These are phyloP conservation scores for Salicornia ramosissima DNA, from an alignment of 148 eudicot species.

Conservation along the genomic window DNA sequence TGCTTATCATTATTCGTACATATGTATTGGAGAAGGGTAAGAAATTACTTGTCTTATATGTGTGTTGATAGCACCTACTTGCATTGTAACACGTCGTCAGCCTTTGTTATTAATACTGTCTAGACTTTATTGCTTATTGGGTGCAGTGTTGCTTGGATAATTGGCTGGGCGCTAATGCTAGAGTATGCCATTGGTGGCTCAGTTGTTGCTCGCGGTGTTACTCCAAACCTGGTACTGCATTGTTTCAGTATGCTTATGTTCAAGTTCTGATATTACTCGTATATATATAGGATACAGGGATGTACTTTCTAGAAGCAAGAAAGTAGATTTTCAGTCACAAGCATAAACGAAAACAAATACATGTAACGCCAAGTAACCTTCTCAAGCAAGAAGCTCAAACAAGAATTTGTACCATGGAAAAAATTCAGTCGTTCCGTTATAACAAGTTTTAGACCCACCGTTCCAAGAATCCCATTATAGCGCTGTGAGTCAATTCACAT, in stretches of 20 bases:
- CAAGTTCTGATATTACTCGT: neutral
- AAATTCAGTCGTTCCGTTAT: no score
- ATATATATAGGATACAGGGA: neutral
- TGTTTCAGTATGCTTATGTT: neutral
- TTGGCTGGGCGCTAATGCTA: conserved; percentile 44
- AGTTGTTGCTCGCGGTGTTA: conserved; percentile 49
- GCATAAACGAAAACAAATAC: neutral
- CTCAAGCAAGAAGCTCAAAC: no score
- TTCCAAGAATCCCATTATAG: no score
- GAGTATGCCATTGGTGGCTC: conserved; percentile 45
- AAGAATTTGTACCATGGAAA: no score
- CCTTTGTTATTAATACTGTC: neutral
- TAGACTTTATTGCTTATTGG: neutral
- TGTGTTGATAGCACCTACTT: neutral
- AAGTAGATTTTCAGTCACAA: neutral
- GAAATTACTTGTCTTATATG: neutral
- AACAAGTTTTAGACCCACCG: no score
- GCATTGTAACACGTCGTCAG: neutral
- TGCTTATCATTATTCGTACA: conserved; percentile 72
- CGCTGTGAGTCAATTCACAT: no score
- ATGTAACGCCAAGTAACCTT: no score
- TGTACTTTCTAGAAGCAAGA: neutral
- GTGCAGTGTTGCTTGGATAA: conserved; percentile 66
- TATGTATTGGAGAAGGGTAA: conserved; percentile 46
- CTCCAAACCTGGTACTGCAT: conserved; percentile 42